Evolutionary conservation across 2,329 filamentous ascomycete species (phyloP).

Genomic region (Chlorencoelia australis): DNA sequence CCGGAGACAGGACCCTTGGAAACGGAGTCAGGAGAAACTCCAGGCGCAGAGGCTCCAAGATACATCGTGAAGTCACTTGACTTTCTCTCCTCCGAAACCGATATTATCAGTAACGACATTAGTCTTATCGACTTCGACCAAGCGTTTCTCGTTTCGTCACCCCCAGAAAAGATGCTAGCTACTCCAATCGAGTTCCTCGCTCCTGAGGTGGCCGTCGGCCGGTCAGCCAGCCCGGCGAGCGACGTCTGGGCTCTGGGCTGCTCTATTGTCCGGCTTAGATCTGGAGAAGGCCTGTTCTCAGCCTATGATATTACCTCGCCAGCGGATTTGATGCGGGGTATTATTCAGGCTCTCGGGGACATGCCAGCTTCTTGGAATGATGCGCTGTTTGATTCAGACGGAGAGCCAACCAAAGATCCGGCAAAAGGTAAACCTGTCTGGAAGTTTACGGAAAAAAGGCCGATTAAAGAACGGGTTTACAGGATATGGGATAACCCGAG

Average conservation of each 20-base stretch:
- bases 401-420: conserved; percentile 10
- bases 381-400: conserved; percentile 10
- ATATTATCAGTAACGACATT: conserved; percentile 13
- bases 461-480: conserved; percentile 11
- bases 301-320: conserved; percentile 10
- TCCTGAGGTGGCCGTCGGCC: conserved; percentile 17
- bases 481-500: conserved; percentile 15
- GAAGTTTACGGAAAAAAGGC: conserved; percentile 4
- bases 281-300: conserved; percentile 13
- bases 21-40: conserved; percentile 4
- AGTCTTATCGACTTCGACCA: conserved; percentile 18
- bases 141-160: conserved; percentile 13
- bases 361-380: conserved; percentile 13
- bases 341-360: conserved; percentile 11
- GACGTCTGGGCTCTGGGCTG: conserved; percentile 17
- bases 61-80: conserved; percentile 19
- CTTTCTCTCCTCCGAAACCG: conserved; percentile 12
- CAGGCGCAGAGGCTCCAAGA: conserved; percentile 13
- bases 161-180: conserved; percentile 14
- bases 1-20: conserved; percentile 4
- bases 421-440: conserved; percentile 5
- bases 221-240: conserved; percentile 9
- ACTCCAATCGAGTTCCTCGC: conserved; percentile 18
- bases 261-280: conserved; percentile 9
- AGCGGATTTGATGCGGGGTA: conserved; percentile 8